Base-by-base conservation (phyloP, 2,329 filamentous ascomycete species). In the Xylariaceae sp. region DNA sequence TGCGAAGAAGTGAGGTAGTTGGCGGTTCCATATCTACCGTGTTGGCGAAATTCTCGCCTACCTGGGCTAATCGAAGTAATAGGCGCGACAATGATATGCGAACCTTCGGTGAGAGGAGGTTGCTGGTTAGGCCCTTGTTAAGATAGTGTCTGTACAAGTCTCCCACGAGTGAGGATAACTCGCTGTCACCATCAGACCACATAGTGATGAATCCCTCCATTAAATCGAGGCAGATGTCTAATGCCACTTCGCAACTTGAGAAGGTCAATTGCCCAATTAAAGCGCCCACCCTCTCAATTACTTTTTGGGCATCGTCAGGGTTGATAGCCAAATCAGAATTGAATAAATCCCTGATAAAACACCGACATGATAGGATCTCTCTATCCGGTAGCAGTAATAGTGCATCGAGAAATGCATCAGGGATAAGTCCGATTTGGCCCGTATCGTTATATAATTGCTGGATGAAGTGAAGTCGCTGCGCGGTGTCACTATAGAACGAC, bases 91-190 rank as follows among this genome's bases (percentile, higher is more conserved):
- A 75, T 1, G 78, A 76, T 49, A 84, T 81, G 59, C 92, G 85
- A 1, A 87, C 81, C 53, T 76, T 78, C 2, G 84, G 73, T 0
- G 92, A 95, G 45, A 90, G 78, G 36, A 87, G 78, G 42, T 85
- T 84, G 42, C 81, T 85, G 5, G 80, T 78, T 22, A 96, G 72
- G 29, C 85, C 81, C 16, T 78, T 78, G 50, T 82, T 81, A 44
- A 91, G 79, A 60, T 94, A 86, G 74, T 90, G 89, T 42, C 80
- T 73, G 68, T 97, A 97, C 18, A 96, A 73, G 56, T 95, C 86
- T 18, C 84, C 80, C 3, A 86, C 88, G 39, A 80, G 77, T 2
- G 81, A 79, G n/a, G 78, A 79, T 2, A 96, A 74, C 1, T 83
- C 75, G 32, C 80, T 78, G 19, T 76, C 74, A 39, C 80, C 76